Evolutionary conservation across 352 stramenopile genomes (phyloP), one percentile per base, ranked within the genome.

Genomic region (Blastocystis sp.): DNA sequence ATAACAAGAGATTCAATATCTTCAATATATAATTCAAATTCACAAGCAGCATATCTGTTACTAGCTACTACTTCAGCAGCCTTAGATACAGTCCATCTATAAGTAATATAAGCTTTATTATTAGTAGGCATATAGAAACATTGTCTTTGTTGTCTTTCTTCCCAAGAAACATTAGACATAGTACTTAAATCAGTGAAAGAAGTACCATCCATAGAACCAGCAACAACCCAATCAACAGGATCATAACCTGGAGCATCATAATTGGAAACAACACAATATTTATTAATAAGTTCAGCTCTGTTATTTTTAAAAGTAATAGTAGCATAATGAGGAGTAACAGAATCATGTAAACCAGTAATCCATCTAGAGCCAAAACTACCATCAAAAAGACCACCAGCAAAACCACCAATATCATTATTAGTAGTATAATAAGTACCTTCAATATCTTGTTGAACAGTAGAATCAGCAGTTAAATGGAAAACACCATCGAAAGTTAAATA

Each of bases 111-210:
- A 9, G 46, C 46, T 35, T 56, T 42, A 32, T 45, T 56, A 19
- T 56, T 56, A n/a, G 9, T 56, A n/a, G 34, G 49, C 35, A 59
- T 11, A 6, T 36, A n/a, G 49, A 28, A 59, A 16, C 49, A 59
- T 27, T 19, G 2, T 9, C 33, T n/a, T 28, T 33, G 11, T 23
- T 48, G 25, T 6, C 25, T 33, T 13, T 32, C 18, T n/a, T 11
- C 13, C 24, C 35, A 59, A 13, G 35, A 10, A 4, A 28, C 34
- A 3, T 59, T 16, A 23, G n/a, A 24, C 1, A 31, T 16, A 7
- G 49, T 21, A 27, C 16, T 47, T 25, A 47, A 25, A 9, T 54
- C 6, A 2, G 19, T 47, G 36, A 59, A 59, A 13, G 18, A 39
- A 27, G 9, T 35, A 19, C 49, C 49, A n/a, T 52, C 33, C 19